Evolutionary conservation across 78 protist genomes (phyloP).

Genomic region (Bodo saltans): DNA sequence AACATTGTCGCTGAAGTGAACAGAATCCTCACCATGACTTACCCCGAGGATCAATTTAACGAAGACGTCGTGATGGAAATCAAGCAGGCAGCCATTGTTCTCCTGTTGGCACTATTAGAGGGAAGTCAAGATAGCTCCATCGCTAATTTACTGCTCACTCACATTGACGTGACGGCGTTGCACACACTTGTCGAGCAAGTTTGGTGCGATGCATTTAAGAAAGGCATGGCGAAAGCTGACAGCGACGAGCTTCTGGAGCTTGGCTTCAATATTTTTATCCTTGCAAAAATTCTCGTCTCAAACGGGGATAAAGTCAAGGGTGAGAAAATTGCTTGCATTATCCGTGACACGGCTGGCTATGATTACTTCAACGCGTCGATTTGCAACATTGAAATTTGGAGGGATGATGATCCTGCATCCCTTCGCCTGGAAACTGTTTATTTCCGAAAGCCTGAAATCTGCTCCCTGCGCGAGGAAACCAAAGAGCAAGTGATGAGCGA

Average conservation of each 20-base stretch:
- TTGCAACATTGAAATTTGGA: background rate
- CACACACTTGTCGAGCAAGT: background rate
- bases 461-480: background rate
- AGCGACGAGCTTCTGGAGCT: background rate
- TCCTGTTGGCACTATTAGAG: constrained; percentile 10
- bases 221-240: background rate
- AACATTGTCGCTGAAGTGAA: constrained; percentile 10
- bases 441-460: constrained; percentile 34
- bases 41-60: background rate
- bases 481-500: constrained; percentile 6
- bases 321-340: background rate
- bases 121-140: background rate
- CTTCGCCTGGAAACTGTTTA: constrained; percentile 6
- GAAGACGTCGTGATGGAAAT: constrained; percentile 3
- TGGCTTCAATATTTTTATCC: constrained; percentile 3
- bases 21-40: background rate
- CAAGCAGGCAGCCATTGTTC: constrained; percentile 4
- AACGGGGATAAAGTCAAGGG: background rate
- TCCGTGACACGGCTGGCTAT: background rate
- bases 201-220: too few species aligned
- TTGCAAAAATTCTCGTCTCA: background rate
- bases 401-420: background rate
- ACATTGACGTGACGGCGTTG: background rate
- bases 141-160: background rate
- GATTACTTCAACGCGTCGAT: constrained; percentile 9